Evolutionary conservation across 768 basidiomycete genomes (phyloP).

Genomic region (Guyanaporus albipodus): DNA sequence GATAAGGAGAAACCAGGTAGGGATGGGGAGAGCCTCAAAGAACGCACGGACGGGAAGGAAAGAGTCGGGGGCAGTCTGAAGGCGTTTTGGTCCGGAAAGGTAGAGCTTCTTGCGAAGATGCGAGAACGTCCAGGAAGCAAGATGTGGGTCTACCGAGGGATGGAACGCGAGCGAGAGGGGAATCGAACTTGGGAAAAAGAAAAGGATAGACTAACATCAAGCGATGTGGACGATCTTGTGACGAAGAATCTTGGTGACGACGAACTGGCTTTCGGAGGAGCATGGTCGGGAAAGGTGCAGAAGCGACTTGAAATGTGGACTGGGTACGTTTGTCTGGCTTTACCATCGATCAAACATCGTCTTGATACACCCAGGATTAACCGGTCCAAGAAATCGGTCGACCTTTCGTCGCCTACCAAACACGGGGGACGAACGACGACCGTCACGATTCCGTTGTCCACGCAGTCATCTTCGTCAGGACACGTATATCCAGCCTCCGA

Average conservation of each 20-base stretch:
- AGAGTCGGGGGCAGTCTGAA: slow-evolving; percentile 31
- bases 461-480: slow-evolving; percentile 35
- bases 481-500: slow-evolving; percentile 26
- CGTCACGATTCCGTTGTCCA: slow-evolving; percentile 29
- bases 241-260: slow-evolving; percentile 28
- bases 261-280: slow-evolving; percentile 32
- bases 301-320: slow-evolving; percentile 49
- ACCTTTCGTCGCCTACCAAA: slow-evolving; percentile 25
- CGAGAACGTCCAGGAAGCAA: slow-evolving; percentile 28
- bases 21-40: slow-evolving; percentile 33
- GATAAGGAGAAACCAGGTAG: slow-evolving; percentile 37
- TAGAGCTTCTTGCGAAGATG: slow-evolving; percentile 26
- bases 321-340: slow-evolving; percentile 33
- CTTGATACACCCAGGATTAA: slow-evolving; percentile 28
- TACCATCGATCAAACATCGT: not conserved
- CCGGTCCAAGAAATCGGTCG: slow-evolving; percentile 31
- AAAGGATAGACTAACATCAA: slow-evolving; percentile 26
- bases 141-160: slow-evolving; percentile 7
- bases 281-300: slow-evolving; percentile 41
- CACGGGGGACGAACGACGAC: slow-evolving; percentile 23
- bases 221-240: slow-evolving; percentile 28
- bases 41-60: slow-evolving; percentile 34
- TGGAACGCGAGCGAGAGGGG: slow-evolving; percentile 27
- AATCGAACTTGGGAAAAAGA: slow-evolving; percentile 28
- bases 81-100: slow-evolving; percentile 32